Conservation (phyloP, 2,329 filamentous ascomycete species). For the Falciphora oryzae region DNA sequence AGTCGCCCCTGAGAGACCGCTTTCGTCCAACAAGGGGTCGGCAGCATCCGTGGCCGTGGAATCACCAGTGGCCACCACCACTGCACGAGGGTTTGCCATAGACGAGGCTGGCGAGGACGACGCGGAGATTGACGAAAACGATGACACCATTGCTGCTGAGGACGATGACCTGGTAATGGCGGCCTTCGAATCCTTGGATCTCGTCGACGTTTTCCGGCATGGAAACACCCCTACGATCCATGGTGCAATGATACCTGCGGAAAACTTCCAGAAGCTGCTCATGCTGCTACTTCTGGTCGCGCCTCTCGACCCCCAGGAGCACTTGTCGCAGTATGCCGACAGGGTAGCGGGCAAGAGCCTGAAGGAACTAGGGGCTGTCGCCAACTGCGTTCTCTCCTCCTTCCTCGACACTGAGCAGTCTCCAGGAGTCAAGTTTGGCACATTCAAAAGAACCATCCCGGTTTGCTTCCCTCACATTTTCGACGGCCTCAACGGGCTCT, state of each 20-base stretch:
- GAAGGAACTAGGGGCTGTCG: conserved; percentile 52
- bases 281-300: conserved; percentile 65
- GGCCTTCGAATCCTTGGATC: conserved; percentile 62
- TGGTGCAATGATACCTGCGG: conserved; percentile 65
- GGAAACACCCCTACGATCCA: conserved; percentile 45
- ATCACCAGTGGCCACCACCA: conserved; percentile 12
- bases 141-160: conserved; percentile 33
- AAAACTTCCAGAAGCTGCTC: conserved; percentile 65
- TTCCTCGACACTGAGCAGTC: conserved; percentile 61
- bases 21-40: conserved; percentile 11
- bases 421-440: conserved; percentile 55
- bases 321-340: conserved; percentile 53
- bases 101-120: conserved; percentile 37
- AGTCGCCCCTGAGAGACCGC: conserved; percentile 11
- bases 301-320: conserved; percentile 60
- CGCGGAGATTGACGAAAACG: conserved; percentile 31
- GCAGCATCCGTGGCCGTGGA: conserved; percentile 3
- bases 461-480: conserved; percentile 61
- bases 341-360: conserved; percentile 52
- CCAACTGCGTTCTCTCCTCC: conserved; percentile 58
- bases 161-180: conserved; percentile 62
- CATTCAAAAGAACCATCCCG: conserved; percentile 56
- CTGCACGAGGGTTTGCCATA: conserved; percentile 37
- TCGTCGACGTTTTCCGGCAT: conserved; percentile 53
- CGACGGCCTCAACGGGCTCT: conserved; percentile 59